These are phyloP conservation scores for Fusarium sp. DNA, from an alignment of 2,329 filamentous ascomycete species.

Conservation along the genomic window DNA sequence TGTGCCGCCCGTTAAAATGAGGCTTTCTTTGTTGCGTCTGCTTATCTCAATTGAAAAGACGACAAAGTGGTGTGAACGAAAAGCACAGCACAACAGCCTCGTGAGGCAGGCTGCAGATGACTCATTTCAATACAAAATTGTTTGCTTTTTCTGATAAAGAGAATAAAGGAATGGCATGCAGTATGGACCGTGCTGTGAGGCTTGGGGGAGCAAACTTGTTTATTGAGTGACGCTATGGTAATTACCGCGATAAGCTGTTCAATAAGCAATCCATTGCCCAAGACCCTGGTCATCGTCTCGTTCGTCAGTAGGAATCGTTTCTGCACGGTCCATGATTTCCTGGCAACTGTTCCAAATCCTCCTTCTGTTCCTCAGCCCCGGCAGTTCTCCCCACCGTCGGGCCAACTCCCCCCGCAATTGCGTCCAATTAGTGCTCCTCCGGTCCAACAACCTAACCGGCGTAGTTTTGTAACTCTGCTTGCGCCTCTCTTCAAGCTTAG, in stretches of 20 bases:
- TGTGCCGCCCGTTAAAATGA: background rate
- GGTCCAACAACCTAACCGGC: background rate
- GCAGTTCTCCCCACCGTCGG: background rate
- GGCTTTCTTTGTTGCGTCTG: background rate
- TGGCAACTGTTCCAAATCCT: constrained; percentile 18
- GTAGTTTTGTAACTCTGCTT: background rate
- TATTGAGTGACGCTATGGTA: background rate
- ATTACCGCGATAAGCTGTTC: background rate
- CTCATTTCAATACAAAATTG: background rate
- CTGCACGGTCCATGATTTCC: background rate
- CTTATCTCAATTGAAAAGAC: background rate
- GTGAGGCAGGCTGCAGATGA: background rate
- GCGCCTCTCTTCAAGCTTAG: background rate
- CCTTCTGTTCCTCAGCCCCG: constrained; percentile 7
- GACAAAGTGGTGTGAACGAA: background rate
- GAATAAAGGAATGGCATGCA: background rate
- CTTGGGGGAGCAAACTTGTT: background rate
- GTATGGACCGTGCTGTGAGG: background rate
- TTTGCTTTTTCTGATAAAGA: background rate
- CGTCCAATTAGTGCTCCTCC: background rate
- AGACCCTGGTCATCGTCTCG: background rate
- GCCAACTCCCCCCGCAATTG: background rate
- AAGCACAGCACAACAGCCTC: background rate
- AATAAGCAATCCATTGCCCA: background rate
- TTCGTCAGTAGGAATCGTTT: background rate